Base-by-base conservation (phyloP, 306 rosid species). In the Comarum palustre region DNA sequence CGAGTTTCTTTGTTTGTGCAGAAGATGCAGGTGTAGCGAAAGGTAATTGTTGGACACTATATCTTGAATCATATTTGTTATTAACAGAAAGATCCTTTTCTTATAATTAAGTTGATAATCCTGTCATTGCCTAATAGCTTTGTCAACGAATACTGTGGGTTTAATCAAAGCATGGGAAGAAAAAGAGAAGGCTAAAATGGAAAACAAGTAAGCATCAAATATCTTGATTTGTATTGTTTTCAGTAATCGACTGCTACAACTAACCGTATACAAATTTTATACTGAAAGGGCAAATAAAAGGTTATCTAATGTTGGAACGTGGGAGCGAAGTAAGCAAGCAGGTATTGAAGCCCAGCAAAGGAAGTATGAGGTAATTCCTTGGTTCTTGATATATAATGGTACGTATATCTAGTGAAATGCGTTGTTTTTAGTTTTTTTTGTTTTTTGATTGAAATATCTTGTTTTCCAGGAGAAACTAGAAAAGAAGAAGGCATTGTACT, bases 401-500 rank as follows among this genome's bases (percentile, higher is more conserved):
- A 52, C 3, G n/a, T 50, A 1, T 8, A 52, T 52, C 5, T 52
- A 20, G 27, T 52, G 13, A 16, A 48, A 17, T 4, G 54, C 54
- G 8, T n/a, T 52, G 27, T 8, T 57, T 24, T 4, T 11, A 2
- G 24, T 24, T 10, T 11, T 55, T 9, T 8, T 20, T 55, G 0
- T 55, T 0, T 6, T 9, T 41, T 41, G 42, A 39, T 39, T 11
- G 14, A 57, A 11, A 29, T 58, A 3, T 58, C 19, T 12, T 68
- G 6, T 75, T 25, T 42, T 55, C 31, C 67, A 83, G 87, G 84
- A 69, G 74, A 69, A 83, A 27, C 63, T 76, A 36, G 78, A 77
- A 50, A 73, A 62, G 76, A 83, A 83, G 82, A 80, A 74, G 65
- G 82, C 77, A 42, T 59, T 76, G 22, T 59, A 73, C 59, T 60